Base-by-base conservation (phyloP, 805 yeast genomes). In the Lipomyces spencermartinsiae region DNA sequence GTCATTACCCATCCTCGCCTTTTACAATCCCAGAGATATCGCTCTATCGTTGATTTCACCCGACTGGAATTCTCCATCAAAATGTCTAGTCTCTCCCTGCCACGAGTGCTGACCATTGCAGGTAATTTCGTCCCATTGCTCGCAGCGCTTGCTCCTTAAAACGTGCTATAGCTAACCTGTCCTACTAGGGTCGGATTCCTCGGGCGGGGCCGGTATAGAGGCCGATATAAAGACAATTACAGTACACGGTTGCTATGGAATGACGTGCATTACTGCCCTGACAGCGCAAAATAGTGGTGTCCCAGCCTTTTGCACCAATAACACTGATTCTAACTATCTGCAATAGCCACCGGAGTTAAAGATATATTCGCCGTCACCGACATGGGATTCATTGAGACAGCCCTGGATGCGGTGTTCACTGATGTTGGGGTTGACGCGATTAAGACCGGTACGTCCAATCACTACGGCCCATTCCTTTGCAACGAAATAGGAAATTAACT, bases 181-280 rank as follows among this genome's bases (percentile, higher is more conserved):
- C 33, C 14, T 16, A 22, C 19, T 22, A 69, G 97, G 97, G 0
- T 89, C 94, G 0, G 97, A 92, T 76, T 85, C 88, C 57, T 89
- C 94, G 10, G 97, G 97, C 1, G 97, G 97, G 2, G 97, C 97
- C 1, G 97, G 97, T 2, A 87, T 92, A 61, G 97, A 92, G 77
- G 97, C 97, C 0, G 97, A 92, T 76, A 76, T 92, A 51, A 92
- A 92, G 78, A 87, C 97, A 0, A 84, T 92, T 64, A 82, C 90
- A 2, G 90, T 90, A 1, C 91, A 89, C 73, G 85, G 86, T 16
- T 92, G 92, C 61, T 90, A 88, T 74, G 97, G 91, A 0, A 78
- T 89, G 77, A 89, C 93, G 0, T 89, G 93, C 73, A 87, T 91
- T 58, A 85, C 93, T 8, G 93, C 93, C 1, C 78, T 92, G 67